Evolutionary conservation across 2,329 filamentous ascomycete genomes (phyloP).

Genomic region (Venturia asperata): DNA sequence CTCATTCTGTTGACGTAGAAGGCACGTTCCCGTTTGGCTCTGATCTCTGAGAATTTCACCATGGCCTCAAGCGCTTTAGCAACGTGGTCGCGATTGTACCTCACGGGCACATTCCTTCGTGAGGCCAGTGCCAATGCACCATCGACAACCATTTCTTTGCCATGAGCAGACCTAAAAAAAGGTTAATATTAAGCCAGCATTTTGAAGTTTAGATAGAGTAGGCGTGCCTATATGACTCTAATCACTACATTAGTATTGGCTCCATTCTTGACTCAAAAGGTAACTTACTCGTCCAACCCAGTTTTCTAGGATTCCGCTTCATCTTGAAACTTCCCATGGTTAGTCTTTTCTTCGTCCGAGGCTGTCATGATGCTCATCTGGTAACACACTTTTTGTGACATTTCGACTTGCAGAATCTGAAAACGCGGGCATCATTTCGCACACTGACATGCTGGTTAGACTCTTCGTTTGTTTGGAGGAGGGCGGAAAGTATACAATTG

Average conservation of each 20-base stretch:
- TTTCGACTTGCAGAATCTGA: conserved; percentile 58
- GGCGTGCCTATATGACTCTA: no score
- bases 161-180: conserved; percentile 58
- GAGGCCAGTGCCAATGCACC: conserved; percentile 86
- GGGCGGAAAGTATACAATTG: conserved; percentile 33
- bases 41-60: conserved; percentile 81
- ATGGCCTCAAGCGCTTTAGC: conserved; percentile 85
- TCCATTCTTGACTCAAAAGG: conserved; percentile 24
- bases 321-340: conserved; percentile 61
- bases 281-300: conserved; percentile 95
- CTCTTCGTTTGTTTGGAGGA: no score
- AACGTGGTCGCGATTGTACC: conserved; percentile 91
- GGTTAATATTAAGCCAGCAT: no score
- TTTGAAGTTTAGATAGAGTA: no score
- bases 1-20: conserved; percentile 94
- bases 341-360: no score
- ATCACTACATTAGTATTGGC: no score
- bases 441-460: conserved; percentile 29
- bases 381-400: conserved; percentile 50
- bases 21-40: conserved; percentile 71
- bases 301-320: conserved; percentile 94
- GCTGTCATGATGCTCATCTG: no score
- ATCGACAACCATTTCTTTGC: conserved; percentile 66
- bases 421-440: conserved; percentile 57
- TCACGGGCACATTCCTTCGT: conserved; percentile 86